Base-by-base conservation (phyloP, 306 rosid genomes). In the Ochetophila trinervis region DNA sequence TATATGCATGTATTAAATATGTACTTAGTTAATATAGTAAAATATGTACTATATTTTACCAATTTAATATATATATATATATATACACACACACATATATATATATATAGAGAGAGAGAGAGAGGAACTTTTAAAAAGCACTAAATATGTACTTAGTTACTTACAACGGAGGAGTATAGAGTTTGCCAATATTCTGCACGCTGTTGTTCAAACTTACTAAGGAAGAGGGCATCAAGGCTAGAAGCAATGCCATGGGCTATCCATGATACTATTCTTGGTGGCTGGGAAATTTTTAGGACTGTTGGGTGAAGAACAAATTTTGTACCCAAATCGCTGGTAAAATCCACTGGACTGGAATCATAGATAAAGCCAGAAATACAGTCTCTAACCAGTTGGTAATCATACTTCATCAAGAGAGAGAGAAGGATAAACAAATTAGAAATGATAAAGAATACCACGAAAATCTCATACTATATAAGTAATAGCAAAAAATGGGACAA, bases 291-390 rank as follows among this genome's bases (percentile, higher is more conserved):
- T 84, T 88, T 93, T 66, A 82, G 76, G 75, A 83, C 87, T 66
- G 83, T 69, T 53, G 96, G 97, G 66, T 93, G 86, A 67, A 93
- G 89, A 80, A 93, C 55, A 77, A 90, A 90, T 67, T 76, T 84
- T 68, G 88, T 86, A 53, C 97, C 99, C 75, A 93, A 57, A 85
- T 93, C 95, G 65, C 99, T 84, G 73, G 96, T 90, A 76, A 90
- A 94, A 82, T 94, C 97, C 79, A 90, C 88, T 22, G 99, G 99
- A 83, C 97, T 81, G 67, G 99, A 93, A 76, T 93, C 99, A 72
- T 86, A 93, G 63, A 93, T 93, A 65, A 82, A 74, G 71, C 97
- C 96, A 65, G 91, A 85, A 60, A 87, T 78, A 74, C 85, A 93
- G 73, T 90, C 90, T 72, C 85, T 84, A 69, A 93, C 96, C 62